Evolutionary conservation across 352 stramenopile genomes (phyloP), one percentile per base, ranked within the genome.

Genomic region (Saprolegnia diclina): DNA sequence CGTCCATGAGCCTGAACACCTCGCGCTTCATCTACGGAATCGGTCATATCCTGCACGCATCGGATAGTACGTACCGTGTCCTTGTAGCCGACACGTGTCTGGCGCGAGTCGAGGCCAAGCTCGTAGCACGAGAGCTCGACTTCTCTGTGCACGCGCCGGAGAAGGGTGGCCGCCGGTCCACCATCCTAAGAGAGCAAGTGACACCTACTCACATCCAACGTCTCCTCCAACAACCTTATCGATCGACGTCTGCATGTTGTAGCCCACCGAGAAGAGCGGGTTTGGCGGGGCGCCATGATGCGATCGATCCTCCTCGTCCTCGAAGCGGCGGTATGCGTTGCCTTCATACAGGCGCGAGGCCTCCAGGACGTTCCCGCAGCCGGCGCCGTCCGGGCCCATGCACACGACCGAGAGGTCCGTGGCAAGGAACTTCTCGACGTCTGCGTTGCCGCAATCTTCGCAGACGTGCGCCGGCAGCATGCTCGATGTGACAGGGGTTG

Each of bases 41-140:
- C 67, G 70, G 18, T 37, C 38, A 22, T 32, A 61, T 29, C 19
- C 26, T 13, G 19, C 3, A 48, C 4, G 18, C 3, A 48, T 1
- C 10, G 13, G 18, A 10, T n/a, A n/a, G 42, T 93, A 97, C 84
- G 42, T 93, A 97, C 84, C 80, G 95, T 84, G 75, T 98, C 95
- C 76, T 98, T 98, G 82, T 98, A 98, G 61, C 95, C 95, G 69
- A 97, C 96, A 67, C 95, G 82, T 32, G 95, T 98, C 54, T 91
- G 84, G 53, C 91, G 87, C 76, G 98, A 91, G 56, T 97, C 92
- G 67, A 98, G 98, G 62, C 94, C 94, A 82, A 98, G 97, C 73
- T 98, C 89, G 72, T 86, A 97, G 73, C 98, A 83, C 71, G 98
- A 98, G 78, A 98, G 91, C 74, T 98, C 93, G 19, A 97, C 96